These are phyloP conservation scores for Hemileccinum rubropunctum DNA, from an alignment of 768 basidiomycete species.

Conservation along the genomic window DNA sequence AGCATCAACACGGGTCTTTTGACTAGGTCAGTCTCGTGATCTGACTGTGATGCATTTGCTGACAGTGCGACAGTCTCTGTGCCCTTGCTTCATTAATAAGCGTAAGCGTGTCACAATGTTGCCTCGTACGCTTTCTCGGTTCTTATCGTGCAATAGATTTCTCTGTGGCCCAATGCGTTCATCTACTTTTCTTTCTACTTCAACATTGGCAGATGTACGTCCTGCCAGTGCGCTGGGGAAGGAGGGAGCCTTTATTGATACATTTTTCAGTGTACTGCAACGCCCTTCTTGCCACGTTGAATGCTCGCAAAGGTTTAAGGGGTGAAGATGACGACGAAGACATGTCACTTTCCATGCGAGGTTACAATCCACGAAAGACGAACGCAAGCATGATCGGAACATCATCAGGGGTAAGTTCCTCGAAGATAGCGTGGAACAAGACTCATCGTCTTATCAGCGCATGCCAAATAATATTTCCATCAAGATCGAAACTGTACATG, in stretches of 20 bases:
- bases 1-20: slow-evolving; percentile 42
- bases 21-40: slow-evolving; percentile 26
- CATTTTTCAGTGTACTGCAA: slow-evolving; percentile 50
- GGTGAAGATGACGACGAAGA: slow-evolving; percentile 4
- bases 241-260: background rate
- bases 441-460: slow-evolving; percentile 5
- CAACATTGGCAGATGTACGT: slow-evolving; percentile 55
- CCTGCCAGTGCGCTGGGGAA: background rate
- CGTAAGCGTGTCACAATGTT: slow-evolving; percentile 27
- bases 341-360: slow-evolving; percentile 17
- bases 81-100: slow-evolving; percentile 55
- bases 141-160: slow-evolving; percentile 36
- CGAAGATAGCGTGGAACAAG: background rate
- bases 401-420: slow-evolving; percentile 5
- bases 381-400: background rate
- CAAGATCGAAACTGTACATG: slow-evolving; percentile 61
- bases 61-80: slow-evolving; percentile 36
- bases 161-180: slow-evolving; percentile 45
- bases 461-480: slow-evolving; percentile 54
- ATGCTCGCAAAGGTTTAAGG: slow-evolving; percentile 50
- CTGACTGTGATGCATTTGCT: background rate
- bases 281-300: slow-evolving; percentile 58
- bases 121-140: background rate
- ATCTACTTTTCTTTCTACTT: slow-evolving; percentile 62
- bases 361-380: slow-evolving; percentile 1